Conservation (phyloP, 257 asterid species). For the Euphrasia confusa region DNA sequence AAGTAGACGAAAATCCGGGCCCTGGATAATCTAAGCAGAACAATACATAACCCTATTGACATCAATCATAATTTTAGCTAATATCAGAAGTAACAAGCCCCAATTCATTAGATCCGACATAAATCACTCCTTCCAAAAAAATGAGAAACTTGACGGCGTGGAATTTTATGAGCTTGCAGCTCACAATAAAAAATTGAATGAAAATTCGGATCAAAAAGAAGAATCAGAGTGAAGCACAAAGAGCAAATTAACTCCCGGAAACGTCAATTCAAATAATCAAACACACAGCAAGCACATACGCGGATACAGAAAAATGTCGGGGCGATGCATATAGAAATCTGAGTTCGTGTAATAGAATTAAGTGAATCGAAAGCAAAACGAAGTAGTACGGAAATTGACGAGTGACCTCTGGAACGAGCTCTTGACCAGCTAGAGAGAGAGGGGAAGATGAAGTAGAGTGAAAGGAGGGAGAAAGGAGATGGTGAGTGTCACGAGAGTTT, state of each 20-base stretch:
- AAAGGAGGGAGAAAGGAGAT: conserved; percentile 59
- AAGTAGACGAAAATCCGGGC: conserved; percentile 14
- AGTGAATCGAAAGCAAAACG: conserved; percentile 21
- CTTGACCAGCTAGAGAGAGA: conserved; percentile 18
- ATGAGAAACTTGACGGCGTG: conserved; percentile 15
- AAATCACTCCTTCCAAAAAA: conserved; percentile 1
- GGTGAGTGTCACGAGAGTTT: conserved; percentile 65
- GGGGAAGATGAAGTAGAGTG: conserved; percentile 29
- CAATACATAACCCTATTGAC: neutral
- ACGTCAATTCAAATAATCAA: conserved; percentile 16
- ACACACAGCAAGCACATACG: conserved; percentile 15
- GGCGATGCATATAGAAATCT: conserved; percentile 17
- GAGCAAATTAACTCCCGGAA: neutral
- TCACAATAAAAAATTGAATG: neutral
- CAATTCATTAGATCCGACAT: conserved; percentile 40
- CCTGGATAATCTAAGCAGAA: conserved; percentile 18
- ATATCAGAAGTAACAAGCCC: conserved; percentile 28
- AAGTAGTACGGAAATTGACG: conserved; percentile 18
- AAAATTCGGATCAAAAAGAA: conserved; percentile 18
- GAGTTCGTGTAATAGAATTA: conserved; percentile 4
- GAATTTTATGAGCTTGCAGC: conserved; percentile 23
- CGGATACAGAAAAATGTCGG: neutral
- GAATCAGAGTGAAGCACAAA: conserved; percentile 19
- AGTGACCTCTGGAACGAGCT: conserved; percentile 25
- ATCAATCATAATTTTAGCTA: conserved; percentile 9